These are phyloP conservation scores for Metschnikowia amazonensis DNA, from an alignment of 805 yeast species.

Conservation along the genomic window DNA sequence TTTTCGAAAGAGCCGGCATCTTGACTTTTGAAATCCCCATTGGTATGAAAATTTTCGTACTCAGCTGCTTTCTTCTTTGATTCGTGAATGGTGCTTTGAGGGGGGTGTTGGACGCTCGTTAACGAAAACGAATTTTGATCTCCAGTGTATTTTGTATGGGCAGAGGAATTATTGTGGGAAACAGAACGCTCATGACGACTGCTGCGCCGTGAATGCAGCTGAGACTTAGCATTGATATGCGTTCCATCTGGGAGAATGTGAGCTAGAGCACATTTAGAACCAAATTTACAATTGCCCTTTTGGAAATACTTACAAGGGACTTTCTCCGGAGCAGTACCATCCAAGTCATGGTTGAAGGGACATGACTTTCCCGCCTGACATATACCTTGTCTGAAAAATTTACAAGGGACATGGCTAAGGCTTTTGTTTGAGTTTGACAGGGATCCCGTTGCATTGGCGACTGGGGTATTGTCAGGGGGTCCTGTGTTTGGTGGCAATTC, in stretches of 20 bases:
- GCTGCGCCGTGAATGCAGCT: conserved; percentile 11
- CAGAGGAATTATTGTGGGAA: neutral
- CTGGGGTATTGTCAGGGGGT: conserved; percentile 12
- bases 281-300: conserved; percentile 96
- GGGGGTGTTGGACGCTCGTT: neutral
- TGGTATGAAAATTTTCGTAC: neutral
- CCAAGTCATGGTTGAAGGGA: conserved; percentile 81
- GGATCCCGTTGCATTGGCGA: conserved; percentile 8
- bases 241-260: conserved; percentile 88
- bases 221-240: conserved; percentile 53
- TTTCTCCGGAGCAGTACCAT: conserved; percentile 48
- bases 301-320: conserved; percentile 89
- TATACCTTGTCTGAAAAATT: conserved; percentile 84
- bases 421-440: conserved; percentile 35
- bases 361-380: conserved; percentile 94
- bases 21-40: neutral
- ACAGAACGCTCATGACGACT: conserved; percentile 7
- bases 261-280: conserved; percentile 89
- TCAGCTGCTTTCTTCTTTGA: neutral
- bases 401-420: conserved; percentile 93
- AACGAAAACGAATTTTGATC: neutral
- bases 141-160: neutral
- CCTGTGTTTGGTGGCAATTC: conserved; percentile 20
- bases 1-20: neutral
- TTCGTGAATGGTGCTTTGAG: neutral